Evolutionary conservation across 306 rosid genomes (phyloP).

Genomic region (Cicer bijugum): DNA sequence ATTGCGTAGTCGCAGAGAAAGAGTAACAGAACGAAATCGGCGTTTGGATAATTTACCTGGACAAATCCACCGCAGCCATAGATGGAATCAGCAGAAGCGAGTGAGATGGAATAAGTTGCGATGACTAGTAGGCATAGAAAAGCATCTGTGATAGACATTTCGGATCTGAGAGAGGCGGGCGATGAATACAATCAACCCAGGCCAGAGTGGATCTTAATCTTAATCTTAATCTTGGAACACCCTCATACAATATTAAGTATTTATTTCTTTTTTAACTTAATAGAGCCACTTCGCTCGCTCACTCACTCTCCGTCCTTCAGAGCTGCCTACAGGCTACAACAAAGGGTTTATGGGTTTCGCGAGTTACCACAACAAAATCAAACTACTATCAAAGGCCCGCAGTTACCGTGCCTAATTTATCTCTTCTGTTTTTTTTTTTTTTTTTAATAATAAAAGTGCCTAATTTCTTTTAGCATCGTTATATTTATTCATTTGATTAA

Average conservation of each 20-base stretch:
- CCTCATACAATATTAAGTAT: constrained; percentile 11
- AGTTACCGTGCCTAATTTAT: not conserved
- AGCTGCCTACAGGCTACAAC: not conserved
- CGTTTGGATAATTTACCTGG: constrained; percentile 34
- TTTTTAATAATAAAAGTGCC: not conserved
- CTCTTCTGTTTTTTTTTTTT: no score
- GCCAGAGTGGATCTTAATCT: constrained; percentile 36
- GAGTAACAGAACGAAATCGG: constrained; percentile 8
- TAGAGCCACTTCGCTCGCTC: constrained; percentile 34
- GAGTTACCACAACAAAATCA: not conserved
- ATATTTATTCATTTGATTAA: no score
- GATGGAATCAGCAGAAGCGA: constrained; percentile 67
- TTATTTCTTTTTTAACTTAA: not conserved
- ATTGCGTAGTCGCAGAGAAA: not conserved
- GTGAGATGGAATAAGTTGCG: constrained; percentile 50
- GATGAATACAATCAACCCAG: constrained; percentile 45
- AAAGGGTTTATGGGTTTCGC: constrained; percentile 45
- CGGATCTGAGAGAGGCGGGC: constrained; percentile 14
- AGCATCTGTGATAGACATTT: constrained; percentile 55
- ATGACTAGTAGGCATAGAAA: constrained; percentile 42
- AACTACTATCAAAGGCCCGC: not conserved
- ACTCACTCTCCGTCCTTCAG: not conserved
- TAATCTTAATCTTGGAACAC: not conserved
- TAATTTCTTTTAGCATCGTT: not conserved
- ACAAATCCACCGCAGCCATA: constrained; percentile 57